Percentiles rank a stretch among this genome's conserved stretches.
Conservation (phyloP, 306 rosid genomes). For the Dalbergia cochinchinensis region DNA sequence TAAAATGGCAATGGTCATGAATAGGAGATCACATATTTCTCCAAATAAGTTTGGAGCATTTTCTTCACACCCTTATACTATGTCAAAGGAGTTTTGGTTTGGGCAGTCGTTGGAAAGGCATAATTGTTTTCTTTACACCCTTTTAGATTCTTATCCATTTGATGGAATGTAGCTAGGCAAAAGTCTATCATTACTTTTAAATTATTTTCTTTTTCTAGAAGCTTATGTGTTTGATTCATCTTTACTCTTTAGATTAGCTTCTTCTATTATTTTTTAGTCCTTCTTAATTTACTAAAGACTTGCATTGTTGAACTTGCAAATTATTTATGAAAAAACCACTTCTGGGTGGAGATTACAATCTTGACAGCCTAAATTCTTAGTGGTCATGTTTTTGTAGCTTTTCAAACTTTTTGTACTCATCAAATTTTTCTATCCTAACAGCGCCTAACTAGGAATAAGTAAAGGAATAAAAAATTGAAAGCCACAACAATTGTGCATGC, state of each 20-base stretch:
- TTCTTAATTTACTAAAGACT: constrained; percentile 23
- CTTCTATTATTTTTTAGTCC: constrained; percentile 20
- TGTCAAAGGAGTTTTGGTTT: constrained; percentile 58
- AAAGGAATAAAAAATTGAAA: constrained; percentile 52
- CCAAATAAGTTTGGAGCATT: constrained; percentile 41
- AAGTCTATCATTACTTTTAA: background rate
- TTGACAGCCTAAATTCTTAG: constrained; percentile 69
- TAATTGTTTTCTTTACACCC: constrained; percentile 51
- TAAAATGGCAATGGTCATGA: constrained; percentile 51
- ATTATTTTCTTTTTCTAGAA: constrained; percentile 32
- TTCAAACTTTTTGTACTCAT: constrained; percentile 45
- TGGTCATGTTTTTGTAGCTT: constrained; percentile 43
- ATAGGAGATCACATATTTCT: constrained; percentile 36
- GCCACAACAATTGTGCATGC: constrained; percentile 67
- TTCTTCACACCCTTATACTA: too few relatives aligned
- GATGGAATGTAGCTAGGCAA: constrained; percentile 48
- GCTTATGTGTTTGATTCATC: constrained; percentile 23
- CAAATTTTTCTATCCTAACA: constrained; percentile 36
- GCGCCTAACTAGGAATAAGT: constrained; percentile 52
- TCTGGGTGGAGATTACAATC: constrained; percentile 62
- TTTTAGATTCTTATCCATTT: constrained; percentile 61
- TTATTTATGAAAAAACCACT: constrained; percentile 48
- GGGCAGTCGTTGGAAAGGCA: constrained; percentile 78
- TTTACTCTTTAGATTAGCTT: background rate
- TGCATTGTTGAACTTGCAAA: constrained; percentile 31